Evolutionary conservation across 2,329 filamentous ascomycete species (phyloP).

Genomic region (Xylaria sp.): DNA sequence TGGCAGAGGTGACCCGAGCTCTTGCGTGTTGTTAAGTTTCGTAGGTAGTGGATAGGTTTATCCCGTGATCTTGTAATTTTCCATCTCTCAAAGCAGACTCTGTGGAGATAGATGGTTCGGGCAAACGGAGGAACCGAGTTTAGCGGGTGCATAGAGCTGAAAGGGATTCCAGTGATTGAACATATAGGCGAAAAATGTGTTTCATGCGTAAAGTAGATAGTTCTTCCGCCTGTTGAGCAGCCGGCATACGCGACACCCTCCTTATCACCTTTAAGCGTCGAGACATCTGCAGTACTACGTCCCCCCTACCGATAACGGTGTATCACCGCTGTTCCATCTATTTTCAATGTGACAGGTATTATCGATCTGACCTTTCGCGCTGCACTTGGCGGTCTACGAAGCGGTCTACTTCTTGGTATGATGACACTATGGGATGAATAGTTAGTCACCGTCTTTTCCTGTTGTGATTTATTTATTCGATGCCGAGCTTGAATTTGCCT

Average conservation of each 20-base stretch:
- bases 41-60: neutral
- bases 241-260: conserved; percentile 22
- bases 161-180: neutral
- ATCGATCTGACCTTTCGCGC: neutral
- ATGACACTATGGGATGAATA: neutral
- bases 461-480: neutral
- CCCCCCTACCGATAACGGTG: conserved; percentile 2
- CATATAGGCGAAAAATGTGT: neutral
- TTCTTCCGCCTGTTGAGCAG: conserved; percentile 4
- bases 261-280: conserved; percentile 3
- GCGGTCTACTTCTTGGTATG: neutral
- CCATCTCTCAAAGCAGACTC: neutral
- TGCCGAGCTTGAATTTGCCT: neutral
- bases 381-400: neutral
- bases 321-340: neutral
- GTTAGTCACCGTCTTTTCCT: neutral
- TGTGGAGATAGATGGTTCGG: neutral
- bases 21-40: neutral
- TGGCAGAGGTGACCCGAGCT: neutral
- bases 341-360: neutral
- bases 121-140: neutral
- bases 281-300: neutral
- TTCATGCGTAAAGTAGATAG: neutral
- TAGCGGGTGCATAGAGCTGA: neutral
- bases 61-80: neutral